Percentiles rank a stretch among this genome's conserved stretches.
Evolutionary conservation across 2,329 filamentous ascomycete species (phyloP).

Genomic region (Aspergillus sp.): DNA sequence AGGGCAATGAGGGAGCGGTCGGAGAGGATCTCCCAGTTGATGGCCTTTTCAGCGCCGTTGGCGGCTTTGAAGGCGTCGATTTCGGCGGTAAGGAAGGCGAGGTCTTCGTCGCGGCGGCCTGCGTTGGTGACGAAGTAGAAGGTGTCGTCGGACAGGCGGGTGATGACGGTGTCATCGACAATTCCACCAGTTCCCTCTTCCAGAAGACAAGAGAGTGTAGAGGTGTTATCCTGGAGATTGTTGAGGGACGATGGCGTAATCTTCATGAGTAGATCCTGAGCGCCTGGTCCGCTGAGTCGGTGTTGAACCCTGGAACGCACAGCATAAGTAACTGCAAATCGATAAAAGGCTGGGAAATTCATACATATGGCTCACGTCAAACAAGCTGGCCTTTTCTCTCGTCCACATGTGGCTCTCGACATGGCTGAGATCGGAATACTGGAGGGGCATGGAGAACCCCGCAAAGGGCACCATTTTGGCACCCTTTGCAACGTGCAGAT

Average conservation of each 20-base stretch:
- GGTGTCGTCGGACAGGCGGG: slow-evolving; percentile 67
- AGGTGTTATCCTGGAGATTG: slow-evolving; percentile 64
- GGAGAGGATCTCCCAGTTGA: slow-evolving; percentile 69
- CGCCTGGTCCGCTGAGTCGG: slow-evolving; percentile 76
- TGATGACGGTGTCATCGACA: slow-evolving; percentile 91
- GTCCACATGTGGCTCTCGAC: slow-evolving; percentile 88
- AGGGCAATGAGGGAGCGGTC: slow-evolving; percentile 80
- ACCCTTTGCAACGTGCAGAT: slow-evolving; percentile 73
- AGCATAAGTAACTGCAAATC: neutral
- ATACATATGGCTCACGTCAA: slow-evolving; percentile 96
- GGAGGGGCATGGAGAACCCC: slow-evolving; percentile 88
- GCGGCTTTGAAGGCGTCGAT: slow-evolving; percentile 60
- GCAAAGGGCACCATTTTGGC: slow-evolving; percentile 98
- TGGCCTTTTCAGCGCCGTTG: slow-evolving; percentile 50
- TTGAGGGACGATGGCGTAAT: slow-evolving; percentile 76
- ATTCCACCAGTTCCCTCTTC: slow-evolving; percentile 82
- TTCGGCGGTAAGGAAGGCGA: slow-evolving; percentile 71
- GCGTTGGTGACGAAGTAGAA: slow-evolving; percentile 98
- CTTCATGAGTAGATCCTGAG: slow-evolving; percentile 75
- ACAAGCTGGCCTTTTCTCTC: slow-evolving; percentile 80
- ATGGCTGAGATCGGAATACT: slow-evolving; percentile 76
- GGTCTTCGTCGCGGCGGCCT: slow-evolving; percentile 85
- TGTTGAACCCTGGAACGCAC: slow-evolving; percentile 66
- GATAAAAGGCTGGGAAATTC: slow-evolving; percentile 11
- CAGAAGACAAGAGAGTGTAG: slow-evolving; percentile 81